Percentiles rank a stretch among this genome's conserved stretches.
Evolutionary conservation across 2,329 filamentous ascomycete species (phyloP).

Genomic region (Colletotrichum euphorbiae): DNA sequence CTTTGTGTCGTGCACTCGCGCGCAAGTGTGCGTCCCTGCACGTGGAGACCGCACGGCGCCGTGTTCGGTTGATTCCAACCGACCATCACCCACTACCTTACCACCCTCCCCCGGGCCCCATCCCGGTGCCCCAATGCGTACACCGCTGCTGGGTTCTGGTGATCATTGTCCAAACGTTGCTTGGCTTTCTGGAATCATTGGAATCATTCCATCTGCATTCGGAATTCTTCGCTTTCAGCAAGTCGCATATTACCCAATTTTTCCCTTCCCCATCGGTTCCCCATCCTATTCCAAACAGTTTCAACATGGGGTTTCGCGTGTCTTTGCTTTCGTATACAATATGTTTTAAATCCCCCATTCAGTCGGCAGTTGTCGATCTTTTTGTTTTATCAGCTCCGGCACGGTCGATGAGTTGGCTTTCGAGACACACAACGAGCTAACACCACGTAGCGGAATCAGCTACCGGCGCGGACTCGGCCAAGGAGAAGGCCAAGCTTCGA

Average conservation of each 20-base stretch:
- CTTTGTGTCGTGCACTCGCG: no score
- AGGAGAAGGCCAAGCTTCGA: slow-evolving; percentile 59
- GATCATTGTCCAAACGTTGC: slow-evolving; percentile 15
- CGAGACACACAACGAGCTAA: not conserved
- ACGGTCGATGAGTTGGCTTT: not conserved
- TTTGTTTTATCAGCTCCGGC: no score
- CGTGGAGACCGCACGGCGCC: not conserved
- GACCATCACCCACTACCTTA: not conserved
- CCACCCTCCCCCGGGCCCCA: not conserved
- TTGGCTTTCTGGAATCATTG: slow-evolving; percentile 17
- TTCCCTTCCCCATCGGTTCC: no score
- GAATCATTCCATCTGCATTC: slow-evolving; percentile 26
- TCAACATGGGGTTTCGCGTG: no score
- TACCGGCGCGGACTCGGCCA: slow-evolving; percentile 15
- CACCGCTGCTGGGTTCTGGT: slow-evolving; percentile 14
- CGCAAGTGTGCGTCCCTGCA: not conserved
- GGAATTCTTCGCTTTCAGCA: slow-evolving; percentile 4
- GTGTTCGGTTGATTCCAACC: slow-evolving; percentile 20
- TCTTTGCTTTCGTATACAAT: no score
- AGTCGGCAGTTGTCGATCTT: no score
- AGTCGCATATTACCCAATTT: no score
- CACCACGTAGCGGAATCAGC: slow-evolving; percentile 6
- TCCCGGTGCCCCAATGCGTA: slow-evolving; percentile 14
- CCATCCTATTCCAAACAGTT: no score
- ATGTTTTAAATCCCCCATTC: no score